These are phyloP conservation scores for Nannizziopsis barbatae DNA, from an alignment of 2,329 filamentous ascomycete species.

Conservation along the genomic window DNA sequence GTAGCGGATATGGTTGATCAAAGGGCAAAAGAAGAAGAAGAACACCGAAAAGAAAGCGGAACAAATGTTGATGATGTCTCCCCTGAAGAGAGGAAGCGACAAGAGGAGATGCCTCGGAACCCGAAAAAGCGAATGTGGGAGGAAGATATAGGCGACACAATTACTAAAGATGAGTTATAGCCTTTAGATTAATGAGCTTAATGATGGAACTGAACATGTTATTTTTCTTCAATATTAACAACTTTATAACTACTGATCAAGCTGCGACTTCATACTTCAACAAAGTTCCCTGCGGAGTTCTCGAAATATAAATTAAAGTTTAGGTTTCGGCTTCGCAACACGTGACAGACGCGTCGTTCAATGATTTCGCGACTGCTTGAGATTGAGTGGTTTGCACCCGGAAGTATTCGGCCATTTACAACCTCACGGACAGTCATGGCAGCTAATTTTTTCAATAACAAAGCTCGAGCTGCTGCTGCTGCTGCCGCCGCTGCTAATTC, in stretches of 20 bases:
- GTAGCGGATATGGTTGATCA: conserved; percentile 33
- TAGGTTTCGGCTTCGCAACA: neutral
- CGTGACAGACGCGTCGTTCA: conserved; percentile 10
- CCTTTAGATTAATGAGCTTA: neutral
- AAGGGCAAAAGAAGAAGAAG: conserved; percentile 14
- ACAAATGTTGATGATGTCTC: conserved; percentile 27
- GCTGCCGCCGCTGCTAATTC: conserved; percentile 55
- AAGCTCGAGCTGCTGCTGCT: conserved; percentile 59
- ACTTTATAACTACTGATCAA: too few species aligned
- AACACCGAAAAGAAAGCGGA: conserved; percentile 17
- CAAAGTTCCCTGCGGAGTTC: too few species aligned
- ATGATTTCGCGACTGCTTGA: conserved; percentile 1
- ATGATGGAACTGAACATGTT: too few species aligned
- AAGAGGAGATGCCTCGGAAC: conserved; percentile 34
- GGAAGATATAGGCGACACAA: conserved; percentile 24
- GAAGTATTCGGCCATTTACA: neutral
- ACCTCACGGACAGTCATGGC: conserved; percentile 34
- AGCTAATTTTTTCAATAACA: conserved; percentile 91
- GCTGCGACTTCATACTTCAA: too few species aligned
- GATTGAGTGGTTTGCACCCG: too few species aligned
- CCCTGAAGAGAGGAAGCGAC: conserved; percentile 26
- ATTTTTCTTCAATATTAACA: too few species aligned
- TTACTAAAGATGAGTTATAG: conserved; percentile 16
- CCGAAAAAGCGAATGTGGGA: conserved; percentile 42
- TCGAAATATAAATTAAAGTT: neutral